Conservation (phyloP, 116 monocot species). For the Phalaenopsis hybrid region DNA sequence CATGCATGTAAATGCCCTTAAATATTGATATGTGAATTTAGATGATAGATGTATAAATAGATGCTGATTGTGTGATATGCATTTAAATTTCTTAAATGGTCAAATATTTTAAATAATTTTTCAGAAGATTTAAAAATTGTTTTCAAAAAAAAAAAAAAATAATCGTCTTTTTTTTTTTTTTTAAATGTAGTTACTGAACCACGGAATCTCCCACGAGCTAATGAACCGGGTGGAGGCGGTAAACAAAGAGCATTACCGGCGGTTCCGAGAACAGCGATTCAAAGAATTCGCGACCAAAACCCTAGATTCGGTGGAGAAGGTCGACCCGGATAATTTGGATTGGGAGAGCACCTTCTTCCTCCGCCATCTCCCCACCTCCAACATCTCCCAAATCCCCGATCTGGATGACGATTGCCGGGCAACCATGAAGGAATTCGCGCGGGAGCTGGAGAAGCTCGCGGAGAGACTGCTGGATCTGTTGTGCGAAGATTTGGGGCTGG, state of each 20-base stretch:
- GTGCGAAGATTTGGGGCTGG: constrained; percentile 60
- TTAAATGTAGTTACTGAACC: constrained; percentile 31
- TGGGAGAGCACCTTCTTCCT: constrained; percentile 84
- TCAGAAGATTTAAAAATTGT: no score
- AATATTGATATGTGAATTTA: no score
- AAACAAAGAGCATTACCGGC: constrained; percentile 55
- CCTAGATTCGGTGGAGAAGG: constrained; percentile 13
- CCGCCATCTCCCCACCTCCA: constrained; percentile 59
- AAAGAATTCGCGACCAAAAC: constrained; percentile 37
- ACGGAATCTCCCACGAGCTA: constrained; percentile 53
- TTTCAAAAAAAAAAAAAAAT: no score
- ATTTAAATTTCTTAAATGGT: no score
- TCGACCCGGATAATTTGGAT: constrained; percentile 25
- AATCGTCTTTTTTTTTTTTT: no score
- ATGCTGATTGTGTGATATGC: no score
- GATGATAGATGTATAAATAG: no score
- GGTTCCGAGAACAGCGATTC: constrained; percentile 42
- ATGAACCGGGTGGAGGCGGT: constrained; percentile 60
- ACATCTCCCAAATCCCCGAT: constrained; percentile 36
- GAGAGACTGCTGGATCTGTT: constrained; percentile 53
- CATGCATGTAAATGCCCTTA: no score
- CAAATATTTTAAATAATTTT: no score
- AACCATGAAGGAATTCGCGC: constrained; percentile 43
- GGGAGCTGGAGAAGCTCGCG: constrained; percentile 41
- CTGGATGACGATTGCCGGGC: constrained; percentile 39